Percentiles rank a stretch among this genome's conserved stretches.
Conservation (phyloP, 495 filamentous ascomycete species). For the Aspergillus panamensis region DNA sequence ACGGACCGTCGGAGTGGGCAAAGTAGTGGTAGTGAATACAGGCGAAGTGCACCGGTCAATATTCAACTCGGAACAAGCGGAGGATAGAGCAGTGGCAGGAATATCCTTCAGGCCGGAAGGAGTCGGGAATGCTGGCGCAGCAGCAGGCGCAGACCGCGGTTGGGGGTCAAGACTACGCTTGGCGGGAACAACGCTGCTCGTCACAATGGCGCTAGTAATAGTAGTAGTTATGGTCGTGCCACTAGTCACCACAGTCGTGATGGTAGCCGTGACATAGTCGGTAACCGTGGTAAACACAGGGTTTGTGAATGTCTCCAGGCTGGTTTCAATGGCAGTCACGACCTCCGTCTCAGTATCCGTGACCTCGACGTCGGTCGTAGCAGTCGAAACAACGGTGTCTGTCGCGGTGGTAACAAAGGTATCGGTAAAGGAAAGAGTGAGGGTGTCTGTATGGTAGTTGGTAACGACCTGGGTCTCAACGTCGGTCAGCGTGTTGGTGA, state of each 20-base stretch:
- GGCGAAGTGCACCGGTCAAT: background rate
- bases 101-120: background rate
- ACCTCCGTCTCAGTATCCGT: background rate
- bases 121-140: background rate
- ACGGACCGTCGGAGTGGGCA: background rate
- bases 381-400: background rate
- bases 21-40: background rate
- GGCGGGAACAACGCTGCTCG: background rate
- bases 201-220: background rate
- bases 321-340: background rate
- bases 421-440: background rate
- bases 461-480: background rate
- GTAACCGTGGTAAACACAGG: background rate
- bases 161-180: background rate
- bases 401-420: background rate
- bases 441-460: constrained; percentile 1
- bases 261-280: background rate
- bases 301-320: background rate
- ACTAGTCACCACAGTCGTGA: background rate
- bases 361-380: background rate
- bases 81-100: background rate
- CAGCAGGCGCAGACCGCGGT: background rate
- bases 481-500: background rate
- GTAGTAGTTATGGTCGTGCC: background rate
- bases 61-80: background rate